phyloP scores from a whole-genome alignment of 1,284 basidiomycete genomes.

The Heterobasidion irregulare region DNA sequence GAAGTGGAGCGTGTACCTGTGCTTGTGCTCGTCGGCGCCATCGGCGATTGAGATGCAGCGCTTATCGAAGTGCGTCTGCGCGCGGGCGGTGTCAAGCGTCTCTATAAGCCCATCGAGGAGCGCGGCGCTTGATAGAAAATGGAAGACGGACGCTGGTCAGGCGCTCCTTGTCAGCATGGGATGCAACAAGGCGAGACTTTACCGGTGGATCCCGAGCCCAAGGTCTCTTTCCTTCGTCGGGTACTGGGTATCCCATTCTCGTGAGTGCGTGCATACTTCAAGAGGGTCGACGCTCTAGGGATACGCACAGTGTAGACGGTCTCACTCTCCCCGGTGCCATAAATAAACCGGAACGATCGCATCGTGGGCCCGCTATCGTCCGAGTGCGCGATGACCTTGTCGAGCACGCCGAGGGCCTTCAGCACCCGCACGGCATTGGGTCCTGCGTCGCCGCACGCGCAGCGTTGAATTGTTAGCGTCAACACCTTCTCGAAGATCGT shows the following conservation, averaged over 20 bases:
- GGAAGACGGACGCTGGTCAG: constrained; percentile 8
- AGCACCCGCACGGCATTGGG: constrained; percentile 40
- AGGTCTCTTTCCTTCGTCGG: constrained; percentile 17
- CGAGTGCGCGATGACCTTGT: constrained; percentile 27
- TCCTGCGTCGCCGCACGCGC: constrained; percentile 20
- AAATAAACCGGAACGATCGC: constrained; percentile 29
- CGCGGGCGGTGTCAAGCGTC: constrained; percentile 27
- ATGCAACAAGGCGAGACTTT: not conserved
- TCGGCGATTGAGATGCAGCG: constrained; percentile 29
- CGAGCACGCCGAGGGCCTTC: constrained; percentile 31
- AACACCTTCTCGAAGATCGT: not conserved
- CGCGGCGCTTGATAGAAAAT: constrained; percentile 26
- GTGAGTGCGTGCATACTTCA: not conserved
- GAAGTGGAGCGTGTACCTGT: constrained; percentile 27
- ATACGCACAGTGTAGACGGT: constrained; percentile 32
- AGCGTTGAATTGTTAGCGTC: not conserved
- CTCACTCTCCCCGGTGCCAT: constrained; percentile 31
- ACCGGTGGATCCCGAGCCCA: constrained; percentile 21
- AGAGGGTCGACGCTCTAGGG: too few relatives aligned
- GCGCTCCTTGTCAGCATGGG: too few relatives aligned
- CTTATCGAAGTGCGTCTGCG: constrained; percentile 34
- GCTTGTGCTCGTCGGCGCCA: constrained; percentile 14
- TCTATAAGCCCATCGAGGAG: constrained; percentile 37
- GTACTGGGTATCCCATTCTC: constrained; percentile 22
- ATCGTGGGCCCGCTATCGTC: constrained; percentile 23